phyloP scores from a whole-genome alignment of 2,329 filamentous ascomycete species.

The Fusarium sp. region DNA sequence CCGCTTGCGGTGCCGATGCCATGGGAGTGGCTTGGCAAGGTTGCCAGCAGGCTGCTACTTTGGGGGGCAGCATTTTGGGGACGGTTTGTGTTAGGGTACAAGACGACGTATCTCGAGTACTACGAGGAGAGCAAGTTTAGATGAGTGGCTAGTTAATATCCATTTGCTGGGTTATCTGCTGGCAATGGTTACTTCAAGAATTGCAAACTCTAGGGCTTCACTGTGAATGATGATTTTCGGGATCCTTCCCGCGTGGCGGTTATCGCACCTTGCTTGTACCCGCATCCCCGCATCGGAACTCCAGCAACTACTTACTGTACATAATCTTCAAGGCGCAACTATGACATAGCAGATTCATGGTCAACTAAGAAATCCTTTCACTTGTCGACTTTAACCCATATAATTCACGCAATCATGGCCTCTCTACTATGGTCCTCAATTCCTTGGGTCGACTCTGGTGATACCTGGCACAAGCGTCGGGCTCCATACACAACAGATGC shows the following conservation, averaged over 20 bases:
- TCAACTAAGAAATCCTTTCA: too few relatives aligned
- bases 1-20: conserved; percentile 4
- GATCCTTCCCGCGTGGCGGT: too few relatives aligned
- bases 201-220: too few relatives aligned
- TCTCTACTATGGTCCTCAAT: neutral
- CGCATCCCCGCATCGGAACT: too few relatives aligned
- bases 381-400: too few relatives aligned
- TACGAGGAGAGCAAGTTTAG: conserved; percentile 3
- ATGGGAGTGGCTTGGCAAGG: conserved; percentile 2
- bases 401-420: neutral
- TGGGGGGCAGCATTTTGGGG: conserved; percentile 8
- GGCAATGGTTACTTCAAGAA: too few relatives aligned
- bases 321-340: too few relatives aligned
- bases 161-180: too few relatives aligned
- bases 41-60: conserved; percentile 6
- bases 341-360: too few relatives aligned
- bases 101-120: conserved; percentile 6
- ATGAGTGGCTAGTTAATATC: neutral
- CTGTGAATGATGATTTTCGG: too few relatives aligned
- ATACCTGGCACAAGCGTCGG: neutral
- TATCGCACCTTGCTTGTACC: too few relatives aligned
- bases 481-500: neutral
- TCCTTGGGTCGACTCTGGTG: neutral
- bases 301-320: too few relatives aligned
- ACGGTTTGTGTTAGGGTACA: conserved; percentile 1